phyloP scores from a whole-genome alignment of 2,329 filamentous ascomycete species.

The Clonostachys rhizophaga region DNA sequence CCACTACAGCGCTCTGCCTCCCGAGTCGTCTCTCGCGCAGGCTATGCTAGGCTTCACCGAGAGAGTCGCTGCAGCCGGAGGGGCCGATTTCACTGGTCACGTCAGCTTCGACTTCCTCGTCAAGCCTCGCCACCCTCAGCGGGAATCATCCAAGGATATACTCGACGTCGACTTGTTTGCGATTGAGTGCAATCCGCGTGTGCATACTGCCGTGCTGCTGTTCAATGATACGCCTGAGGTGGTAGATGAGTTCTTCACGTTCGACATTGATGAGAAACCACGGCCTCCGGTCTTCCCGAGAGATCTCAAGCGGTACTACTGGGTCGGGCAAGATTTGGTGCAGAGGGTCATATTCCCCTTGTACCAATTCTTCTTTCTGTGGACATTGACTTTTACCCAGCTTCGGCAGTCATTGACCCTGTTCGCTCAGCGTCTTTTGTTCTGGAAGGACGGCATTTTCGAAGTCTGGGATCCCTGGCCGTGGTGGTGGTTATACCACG shows the following conservation, averaged over 20 bases:
- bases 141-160: not conserved
- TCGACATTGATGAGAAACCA: constrained; percentile 12
- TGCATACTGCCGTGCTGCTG: constrained; percentile 53
- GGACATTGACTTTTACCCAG: constrained; percentile 11
- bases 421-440: constrained; percentile 30
- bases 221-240: constrained; percentile 45
- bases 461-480: constrained; percentile 51
- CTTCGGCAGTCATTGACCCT: constrained; percentile 12
- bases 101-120: constrained; percentile 69
- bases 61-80: constrained; percentile 45
- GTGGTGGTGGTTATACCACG: constrained; percentile 50
- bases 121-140: constrained; percentile 10
- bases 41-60: constrained; percentile 64
- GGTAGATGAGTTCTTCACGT: constrained; percentile 46
- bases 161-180: constrained; percentile 43
- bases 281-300: constrained; percentile 7
- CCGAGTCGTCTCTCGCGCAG: constrained; percentile 44
- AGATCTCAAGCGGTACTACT: constrained; percentile 40
- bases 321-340: constrained; percentile 61
- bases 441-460: constrained; percentile 52
- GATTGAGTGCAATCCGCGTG: constrained; percentile 66
- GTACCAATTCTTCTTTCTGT: constrained; percentile 14
- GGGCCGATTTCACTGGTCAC: constrained; percentile 59
- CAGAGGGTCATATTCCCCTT: constrained; percentile 41
- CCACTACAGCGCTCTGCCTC: constrained; percentile 58